phyloP scores from a whole-genome alignment of 2,329 filamentous ascomycete species.

The Biscogniauxia sp. region DNA sequence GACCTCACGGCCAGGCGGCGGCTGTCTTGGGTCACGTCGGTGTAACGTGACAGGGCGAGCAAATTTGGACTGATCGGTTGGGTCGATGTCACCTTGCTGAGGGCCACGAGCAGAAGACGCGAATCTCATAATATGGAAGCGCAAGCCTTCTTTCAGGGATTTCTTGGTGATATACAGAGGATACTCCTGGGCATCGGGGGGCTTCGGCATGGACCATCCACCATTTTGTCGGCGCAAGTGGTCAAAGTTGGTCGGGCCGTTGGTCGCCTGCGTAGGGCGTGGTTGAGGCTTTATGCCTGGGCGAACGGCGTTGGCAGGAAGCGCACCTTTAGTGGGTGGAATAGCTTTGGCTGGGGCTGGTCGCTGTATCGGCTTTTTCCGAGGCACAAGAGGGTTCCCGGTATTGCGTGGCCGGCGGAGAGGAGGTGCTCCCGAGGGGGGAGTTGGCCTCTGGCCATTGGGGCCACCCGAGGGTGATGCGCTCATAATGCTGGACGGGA shows the following conservation, averaged over 20 bases:
- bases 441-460: conserved; percentile 44
- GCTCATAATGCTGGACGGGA: conserved; percentile 33
- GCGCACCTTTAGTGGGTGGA: conserved; percentile 26
- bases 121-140: conserved; percentile 86
- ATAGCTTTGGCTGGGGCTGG: conserved; percentile 33
- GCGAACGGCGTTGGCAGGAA: conserved; percentile 15
- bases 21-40: conserved; percentile 77
- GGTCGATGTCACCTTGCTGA: conserved; percentile 64
- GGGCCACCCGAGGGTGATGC: conserved; percentile 43
- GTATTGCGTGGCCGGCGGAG: conserved; percentile 44
- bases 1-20: conserved; percentile 59
- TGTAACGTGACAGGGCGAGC: conserved; percentile 85
- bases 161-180: conserved; percentile 83
- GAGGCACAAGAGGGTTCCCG: conserved; percentile 61
- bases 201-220: conserved; percentile 57
- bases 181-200: conserved; percentile 44
- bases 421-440: conserved; percentile 41
- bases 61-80: conserved; percentile 71
- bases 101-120: conserved; percentile 42
- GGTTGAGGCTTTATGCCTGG: conserved; percentile 20
- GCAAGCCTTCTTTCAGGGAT: conserved; percentile 72
- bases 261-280: conserved; percentile 17
- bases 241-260: conserved; percentile 35
- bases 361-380: conserved; percentile 48
- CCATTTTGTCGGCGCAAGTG: conserved; percentile 46